These are phyloP conservation scores for Talaromyces piceae DNA, from an alignment of 2,329 filamentous ascomycete species.

Conservation along the genomic window DNA sequence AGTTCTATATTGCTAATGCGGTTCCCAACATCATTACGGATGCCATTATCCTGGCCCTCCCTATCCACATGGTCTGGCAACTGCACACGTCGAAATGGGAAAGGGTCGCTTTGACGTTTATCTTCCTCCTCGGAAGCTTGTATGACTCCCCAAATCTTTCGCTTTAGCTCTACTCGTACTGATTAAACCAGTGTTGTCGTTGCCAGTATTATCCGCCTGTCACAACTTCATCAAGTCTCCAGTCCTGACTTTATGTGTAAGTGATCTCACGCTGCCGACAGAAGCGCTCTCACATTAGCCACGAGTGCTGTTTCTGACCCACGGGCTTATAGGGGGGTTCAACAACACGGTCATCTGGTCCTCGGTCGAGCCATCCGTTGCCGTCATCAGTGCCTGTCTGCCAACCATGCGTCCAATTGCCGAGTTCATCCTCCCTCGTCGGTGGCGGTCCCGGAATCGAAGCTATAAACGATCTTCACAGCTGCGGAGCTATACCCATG, in stretches of 20 bases:
- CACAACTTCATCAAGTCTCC: not conserved
- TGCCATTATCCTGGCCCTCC: conserved; percentile 21
- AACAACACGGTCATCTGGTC: not conserved
- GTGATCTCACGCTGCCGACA: not conserved
- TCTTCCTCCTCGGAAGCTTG: conserved; percentile 25
- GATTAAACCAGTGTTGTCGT: not conserved
- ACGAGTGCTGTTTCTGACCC: not conserved
- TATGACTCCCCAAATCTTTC: not conserved
- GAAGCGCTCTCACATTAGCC: not conserved
- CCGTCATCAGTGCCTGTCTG: not conserved
- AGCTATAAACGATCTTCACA: not conserved
- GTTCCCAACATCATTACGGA: conserved; percentile 26
- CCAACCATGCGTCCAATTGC: not conserved
- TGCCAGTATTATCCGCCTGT: not conserved
- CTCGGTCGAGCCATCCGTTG: not conserved
- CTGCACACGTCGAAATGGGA: conserved; percentile 20
- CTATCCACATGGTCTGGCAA: conserved; percentile 20
- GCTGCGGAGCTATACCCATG: not conserved
- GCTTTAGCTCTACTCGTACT: not conserved
- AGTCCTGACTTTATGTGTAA: not conserved
- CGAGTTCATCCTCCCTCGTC: not conserved
- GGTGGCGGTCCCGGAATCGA: not conserved
- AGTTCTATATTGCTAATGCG: conserved; percentile 23
- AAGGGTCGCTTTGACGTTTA: conserved; percentile 18
- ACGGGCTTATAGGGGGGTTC: not conserved